phyloP scores from a whole-genome alignment of 345 rosid species.

The Leavenworthia alabamica region DNA sequence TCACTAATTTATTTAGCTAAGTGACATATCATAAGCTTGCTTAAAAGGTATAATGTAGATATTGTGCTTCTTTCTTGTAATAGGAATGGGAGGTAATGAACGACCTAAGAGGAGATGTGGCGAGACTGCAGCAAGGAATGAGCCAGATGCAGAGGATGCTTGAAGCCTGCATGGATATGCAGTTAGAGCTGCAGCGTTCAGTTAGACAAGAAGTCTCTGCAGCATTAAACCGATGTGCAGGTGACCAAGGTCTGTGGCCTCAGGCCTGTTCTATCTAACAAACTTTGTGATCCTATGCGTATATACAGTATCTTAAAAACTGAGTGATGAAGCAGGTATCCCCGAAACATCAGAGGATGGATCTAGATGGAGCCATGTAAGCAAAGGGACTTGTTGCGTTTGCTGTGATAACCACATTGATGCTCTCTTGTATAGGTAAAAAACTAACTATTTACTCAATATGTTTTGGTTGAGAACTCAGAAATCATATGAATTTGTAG shows the following conservation, averaged over 20 bases:
- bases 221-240: constrained; percentile 73
- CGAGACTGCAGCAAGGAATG: too few relatives aligned
- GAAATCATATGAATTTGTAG: constrained; percentile 27
- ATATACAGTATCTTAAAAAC: background rate
- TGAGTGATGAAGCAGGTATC: constrained; percentile 29
- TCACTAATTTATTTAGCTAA: background rate
- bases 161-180: too few relatives aligned
- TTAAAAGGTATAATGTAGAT: constrained; percentile 5
- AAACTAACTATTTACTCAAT: too few relatives aligned
- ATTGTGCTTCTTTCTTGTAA: too few relatives aligned
- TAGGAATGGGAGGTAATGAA: constrained; percentile 79
- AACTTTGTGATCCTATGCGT: constrained; percentile 21
- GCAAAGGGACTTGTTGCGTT: constrained; percentile 68
- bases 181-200: too few relatives aligned
- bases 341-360: constrained; percentile 67
- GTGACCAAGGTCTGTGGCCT: constrained; percentile 78
- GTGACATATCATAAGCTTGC: background rate
- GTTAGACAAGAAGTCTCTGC: too few relatives aligned
- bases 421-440: too few relatives aligned
- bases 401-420: constrained; percentile 71
- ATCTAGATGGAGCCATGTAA: constrained; percentile 66
- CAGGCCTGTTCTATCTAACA: constrained; percentile 49
- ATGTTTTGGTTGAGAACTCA: too few relatives aligned
- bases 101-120: too few relatives aligned
- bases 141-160: too few relatives aligned